Conservation (phyloP, 306 rosid species). For the Acacia acuminata region DNA sequence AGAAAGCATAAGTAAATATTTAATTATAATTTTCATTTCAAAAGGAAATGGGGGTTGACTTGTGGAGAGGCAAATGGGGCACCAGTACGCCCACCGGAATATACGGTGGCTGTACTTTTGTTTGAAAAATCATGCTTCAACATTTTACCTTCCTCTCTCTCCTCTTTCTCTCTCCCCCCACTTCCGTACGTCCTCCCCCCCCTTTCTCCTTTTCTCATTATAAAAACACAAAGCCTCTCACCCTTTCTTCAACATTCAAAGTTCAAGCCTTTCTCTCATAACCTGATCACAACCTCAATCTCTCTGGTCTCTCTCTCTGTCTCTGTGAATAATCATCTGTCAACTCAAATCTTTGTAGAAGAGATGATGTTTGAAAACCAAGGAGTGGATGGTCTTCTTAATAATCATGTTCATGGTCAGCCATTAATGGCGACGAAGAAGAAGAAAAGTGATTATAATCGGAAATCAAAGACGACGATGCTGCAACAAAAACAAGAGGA, state of each 20-base stretch:
- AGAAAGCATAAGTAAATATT: too few species aligned
- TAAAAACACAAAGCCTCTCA: neutral
- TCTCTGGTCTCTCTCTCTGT: neutral
- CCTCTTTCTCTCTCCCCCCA: neutral
- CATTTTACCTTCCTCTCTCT: constrained; percentile 12
- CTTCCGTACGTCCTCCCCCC: constrained; percentile 22
- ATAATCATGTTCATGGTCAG: neutral
- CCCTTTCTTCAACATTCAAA: neutral
- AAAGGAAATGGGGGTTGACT: constrained; percentile 42
- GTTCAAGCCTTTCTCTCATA: neutral
- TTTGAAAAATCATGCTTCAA: constrained; percentile 29
- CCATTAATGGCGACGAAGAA: constrained; percentile 28
- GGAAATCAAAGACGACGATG: neutral
- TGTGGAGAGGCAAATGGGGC: constrained; percentile 33
- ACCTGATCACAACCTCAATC: neutral
- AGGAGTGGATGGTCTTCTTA: constrained; percentile 1
- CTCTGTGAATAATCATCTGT: neutral
- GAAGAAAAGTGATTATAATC: neutral
- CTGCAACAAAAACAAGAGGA: constrained; percentile 36
- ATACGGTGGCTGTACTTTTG: constrained; percentile 41
- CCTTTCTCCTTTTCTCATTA: neutral
- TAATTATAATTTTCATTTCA: neutral
- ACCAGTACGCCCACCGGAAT: constrained; percentile 28
- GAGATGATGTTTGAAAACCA: constrained; percentile 63
- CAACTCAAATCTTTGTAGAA: neutral